Evolutionary conservation across 2,329 filamentous ascomycete species (phyloP).

Genomic region (Fusarium protoensiforme): DNA sequence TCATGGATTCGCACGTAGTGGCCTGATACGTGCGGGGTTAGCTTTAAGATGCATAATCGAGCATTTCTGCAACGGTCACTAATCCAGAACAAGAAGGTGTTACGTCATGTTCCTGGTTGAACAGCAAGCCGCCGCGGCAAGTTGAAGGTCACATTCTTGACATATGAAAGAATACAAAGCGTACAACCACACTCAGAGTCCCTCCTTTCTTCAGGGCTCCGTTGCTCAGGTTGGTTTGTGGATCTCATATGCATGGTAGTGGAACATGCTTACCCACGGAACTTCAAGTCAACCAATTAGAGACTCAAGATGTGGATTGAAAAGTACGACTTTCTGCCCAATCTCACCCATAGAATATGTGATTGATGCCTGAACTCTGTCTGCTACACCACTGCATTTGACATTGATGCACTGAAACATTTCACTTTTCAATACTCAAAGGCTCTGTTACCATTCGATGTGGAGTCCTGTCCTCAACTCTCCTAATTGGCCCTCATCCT

Average conservation of each 20-base stretch:
- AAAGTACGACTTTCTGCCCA: neutral
- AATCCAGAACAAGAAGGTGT: neutral
- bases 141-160: neutral
- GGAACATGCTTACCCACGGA: neutral
- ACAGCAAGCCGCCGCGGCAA: neutral
- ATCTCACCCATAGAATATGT: neutral
- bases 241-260: neutral
- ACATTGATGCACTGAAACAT: neutral
- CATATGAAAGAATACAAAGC: neutral
- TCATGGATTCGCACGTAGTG: neutral
- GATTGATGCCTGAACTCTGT: neutral
- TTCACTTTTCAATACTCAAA: neutral
- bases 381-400: neutral
- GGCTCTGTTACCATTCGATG: neutral
- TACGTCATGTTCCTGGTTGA: neutral
- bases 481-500: neutral
- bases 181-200: neutral
- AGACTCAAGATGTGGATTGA: neutral
- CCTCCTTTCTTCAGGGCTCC: neutral
- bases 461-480: neutral
- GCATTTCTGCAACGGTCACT: neutral
- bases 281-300: neutral
- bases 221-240: neutral
- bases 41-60: neutral
- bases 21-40: neutral